These are phyloP conservation scores for Auriscalpium orientale DNA, from an alignment of 768 basidiomycete genomes.

Conservation along the genomic window DNA sequence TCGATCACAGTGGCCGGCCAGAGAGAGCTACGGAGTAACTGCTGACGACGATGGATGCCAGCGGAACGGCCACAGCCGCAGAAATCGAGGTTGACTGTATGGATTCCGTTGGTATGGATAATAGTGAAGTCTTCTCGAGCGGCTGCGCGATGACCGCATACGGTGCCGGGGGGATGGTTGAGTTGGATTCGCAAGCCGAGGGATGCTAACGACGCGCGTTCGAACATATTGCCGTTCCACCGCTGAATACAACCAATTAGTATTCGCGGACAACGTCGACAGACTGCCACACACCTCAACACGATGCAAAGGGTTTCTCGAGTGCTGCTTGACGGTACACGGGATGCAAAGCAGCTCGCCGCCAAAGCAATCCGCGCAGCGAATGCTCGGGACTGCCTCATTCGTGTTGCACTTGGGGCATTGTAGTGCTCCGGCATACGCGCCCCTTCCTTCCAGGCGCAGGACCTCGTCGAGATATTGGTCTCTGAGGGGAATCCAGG, in stretches of 20 bases:
- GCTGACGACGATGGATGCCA: neutral
- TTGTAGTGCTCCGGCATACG: neutral
- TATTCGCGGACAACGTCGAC: neutral
- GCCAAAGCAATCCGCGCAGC: neutral
- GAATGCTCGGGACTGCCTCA: neutral
- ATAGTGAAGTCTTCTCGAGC: neutral
- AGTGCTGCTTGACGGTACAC: neutral
- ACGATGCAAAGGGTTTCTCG: neutral
- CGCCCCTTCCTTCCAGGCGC: neutral
- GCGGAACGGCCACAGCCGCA: neutral
- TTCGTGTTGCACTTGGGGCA: neutral
- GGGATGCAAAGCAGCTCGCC: neutral
- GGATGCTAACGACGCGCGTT: neutral
- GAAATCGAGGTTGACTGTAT: neutral
- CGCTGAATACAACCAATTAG: neutral
- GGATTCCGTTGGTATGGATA: neutral
- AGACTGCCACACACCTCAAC: neutral
- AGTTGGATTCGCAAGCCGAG: neutral
- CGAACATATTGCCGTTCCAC: neutral
- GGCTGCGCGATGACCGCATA: neutral
- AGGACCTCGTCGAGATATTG: neutral
- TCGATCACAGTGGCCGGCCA: neutral
- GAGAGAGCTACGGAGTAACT: neutral
- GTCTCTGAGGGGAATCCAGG: neutral
- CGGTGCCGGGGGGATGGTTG: neutral